These are phyloP conservation scores for Excoecaria agallocha DNA, from an alignment of 345 rosid genomes.

Conservation along the genomic window DNA sequence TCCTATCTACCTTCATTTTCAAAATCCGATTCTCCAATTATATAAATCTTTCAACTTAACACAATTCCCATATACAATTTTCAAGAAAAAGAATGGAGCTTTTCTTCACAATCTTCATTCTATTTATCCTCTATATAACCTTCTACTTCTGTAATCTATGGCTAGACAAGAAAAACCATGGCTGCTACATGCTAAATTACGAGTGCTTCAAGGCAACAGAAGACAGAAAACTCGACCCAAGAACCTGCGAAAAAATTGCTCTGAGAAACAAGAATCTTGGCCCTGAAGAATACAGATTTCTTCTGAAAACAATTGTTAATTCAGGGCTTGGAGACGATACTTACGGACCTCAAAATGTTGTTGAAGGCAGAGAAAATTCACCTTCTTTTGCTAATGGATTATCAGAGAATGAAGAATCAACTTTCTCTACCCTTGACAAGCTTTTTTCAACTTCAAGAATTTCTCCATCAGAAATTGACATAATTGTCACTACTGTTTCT, in stretches of 20 bases:
- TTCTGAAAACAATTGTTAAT: constrained; percentile 11
- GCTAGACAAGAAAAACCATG: background rate
- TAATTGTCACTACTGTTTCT: constrained; percentile 26
- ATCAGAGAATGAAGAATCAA: constrained; percentile 24
- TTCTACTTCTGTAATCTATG: background rate
- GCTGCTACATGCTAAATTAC: constrained; percentile 22
- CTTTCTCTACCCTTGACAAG: constrained; percentile 19
- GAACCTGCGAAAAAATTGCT: constrained; percentile 2
- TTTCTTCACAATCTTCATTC: background rate
- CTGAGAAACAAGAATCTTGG: constrained; percentile 16
- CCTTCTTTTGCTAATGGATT: constrained; percentile 14
- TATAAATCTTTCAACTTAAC: too few species aligned
- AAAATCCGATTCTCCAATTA: too few species aligned
- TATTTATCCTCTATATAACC: background rate
- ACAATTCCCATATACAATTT: too few species aligned
- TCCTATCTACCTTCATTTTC: too few species aligned
- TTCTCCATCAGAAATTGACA: constrained; percentile 25
- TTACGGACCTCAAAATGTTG: constrained; percentile 12
- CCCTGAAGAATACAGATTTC: constrained; percentile 22
- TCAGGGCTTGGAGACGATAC: constrained; percentile 29
- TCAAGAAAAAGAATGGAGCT: background rate
- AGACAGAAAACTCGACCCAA: constrained; percentile 17
- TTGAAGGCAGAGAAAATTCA: constrained; percentile 29
- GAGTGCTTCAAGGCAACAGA: constrained; percentile 20
- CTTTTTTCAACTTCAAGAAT: constrained; percentile 25